Evolutionary conservation across 2,329 filamentous ascomycete species (phyloP).

Genomic region (Gaeumannomyces sp.): DNA sequence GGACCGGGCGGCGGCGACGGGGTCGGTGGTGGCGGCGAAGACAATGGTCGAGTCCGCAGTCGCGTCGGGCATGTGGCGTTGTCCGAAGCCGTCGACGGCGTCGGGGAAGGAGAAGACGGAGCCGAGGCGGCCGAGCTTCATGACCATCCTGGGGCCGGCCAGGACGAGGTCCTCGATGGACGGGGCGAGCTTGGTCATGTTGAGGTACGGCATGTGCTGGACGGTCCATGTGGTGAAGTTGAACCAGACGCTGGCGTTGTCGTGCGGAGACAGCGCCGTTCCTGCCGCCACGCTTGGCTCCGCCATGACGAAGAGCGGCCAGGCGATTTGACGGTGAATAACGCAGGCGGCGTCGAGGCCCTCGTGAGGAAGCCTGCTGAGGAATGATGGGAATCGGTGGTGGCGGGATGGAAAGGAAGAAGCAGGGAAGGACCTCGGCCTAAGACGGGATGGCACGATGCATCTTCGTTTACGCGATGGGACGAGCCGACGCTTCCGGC

Average conservation of each 20-base stretch:
- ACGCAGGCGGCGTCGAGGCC: not conserved
- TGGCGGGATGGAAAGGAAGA: not conserved
- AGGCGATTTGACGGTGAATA: not conserved
- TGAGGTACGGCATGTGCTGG: slow-evolving; percentile 36
- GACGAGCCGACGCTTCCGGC: not conserved
- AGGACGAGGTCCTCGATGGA: slow-evolving; percentile 63
- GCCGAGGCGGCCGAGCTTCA: slow-evolving; percentile 59
- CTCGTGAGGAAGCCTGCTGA: not conserved
- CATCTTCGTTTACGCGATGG: not conserved
- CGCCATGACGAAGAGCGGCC: not conserved
- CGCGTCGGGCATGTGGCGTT: slow-evolving; percentile 53
- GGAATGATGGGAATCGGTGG: not conserved
- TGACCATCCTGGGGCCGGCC: slow-evolving; percentile 64
- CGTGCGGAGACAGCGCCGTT: slow-evolving; percentile 25
- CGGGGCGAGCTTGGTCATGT: slow-evolving; percentile 54
- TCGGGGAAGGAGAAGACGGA: slow-evolving; percentile 57
- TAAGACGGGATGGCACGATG: not conserved
- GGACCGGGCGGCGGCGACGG: slow-evolving; percentile 35
- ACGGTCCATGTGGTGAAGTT: slow-evolving; percentile 50
- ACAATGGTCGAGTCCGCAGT: slow-evolving; percentile 37
- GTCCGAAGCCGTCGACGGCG: slow-evolving; percentile 53
- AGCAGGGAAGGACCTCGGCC: not conserved
- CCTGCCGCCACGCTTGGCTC: slow-evolving; percentile 11
- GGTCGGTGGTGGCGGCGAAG: slow-evolving; percentile 28
- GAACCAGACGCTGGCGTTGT: slow-evolving; percentile 41